Percentiles rank a stretch among this genome's conserved stretches.
These are phyloP conservation scores for Tylopilus sp. DNA, from an alignment of 768 basidiomycete genomes.

Conservation along the genomic window DNA sequence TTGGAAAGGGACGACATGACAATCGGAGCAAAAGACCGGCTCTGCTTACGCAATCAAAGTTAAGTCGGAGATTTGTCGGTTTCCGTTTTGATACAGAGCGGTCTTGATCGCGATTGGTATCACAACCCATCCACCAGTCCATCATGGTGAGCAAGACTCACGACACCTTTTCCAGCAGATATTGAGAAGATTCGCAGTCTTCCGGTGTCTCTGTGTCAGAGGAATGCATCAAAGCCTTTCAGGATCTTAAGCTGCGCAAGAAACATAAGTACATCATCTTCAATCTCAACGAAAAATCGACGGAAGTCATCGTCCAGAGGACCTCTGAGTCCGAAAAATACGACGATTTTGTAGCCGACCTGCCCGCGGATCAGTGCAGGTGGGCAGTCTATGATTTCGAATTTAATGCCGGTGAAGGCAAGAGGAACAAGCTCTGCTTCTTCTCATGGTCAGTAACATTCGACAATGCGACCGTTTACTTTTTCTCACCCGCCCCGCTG, in stretches of 20 bases:
- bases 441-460: constrained; percentile 70
- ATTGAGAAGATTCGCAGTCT: constrained; percentile 17
- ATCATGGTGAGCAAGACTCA: constrained; percentile 28
- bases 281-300: constrained; percentile 52
- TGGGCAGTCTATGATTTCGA: constrained; percentile 93
- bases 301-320: constrained; percentile 77
- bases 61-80: constrained; percentile 23
- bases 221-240: constrained; percentile 39
- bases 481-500: background rate
- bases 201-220: constrained; percentile 47
- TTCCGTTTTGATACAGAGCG: constrained; percentile 4
- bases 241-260: constrained; percentile 35
- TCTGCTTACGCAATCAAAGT: constrained; percentile 24
- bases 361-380: constrained; percentile 72
- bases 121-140: constrained; percentile 24
- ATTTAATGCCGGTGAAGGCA: constrained; percentile 60
- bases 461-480: background rate
- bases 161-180: background rate
- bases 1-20: constrained; percentile 66
- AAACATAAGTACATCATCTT: constrained; percentile 86
- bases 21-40: constrained; percentile 1
- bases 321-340: constrained; percentile 52
- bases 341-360: constrained; percentile 66
- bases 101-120: constrained; percentile 25
- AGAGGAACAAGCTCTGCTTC: constrained; percentile 87